These are phyloP conservation scores for Hansenula sp. DNA, from an alignment of 1,139 yeast species.

Conservation along the genomic window DNA sequence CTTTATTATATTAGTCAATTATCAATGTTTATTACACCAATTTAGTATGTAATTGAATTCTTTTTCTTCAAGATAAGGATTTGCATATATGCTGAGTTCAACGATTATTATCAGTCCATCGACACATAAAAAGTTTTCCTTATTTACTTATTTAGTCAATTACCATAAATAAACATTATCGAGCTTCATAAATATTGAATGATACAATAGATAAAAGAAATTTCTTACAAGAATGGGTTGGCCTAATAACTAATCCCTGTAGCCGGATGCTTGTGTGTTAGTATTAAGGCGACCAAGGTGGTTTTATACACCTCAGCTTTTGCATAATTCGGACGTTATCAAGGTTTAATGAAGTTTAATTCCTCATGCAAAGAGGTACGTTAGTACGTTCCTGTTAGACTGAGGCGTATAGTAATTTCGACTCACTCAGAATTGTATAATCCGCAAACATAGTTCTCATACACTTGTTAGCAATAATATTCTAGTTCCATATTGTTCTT, in stretches of 20 bases:
- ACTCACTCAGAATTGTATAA: too few relatives aligned
- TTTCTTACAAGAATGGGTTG: not conserved
- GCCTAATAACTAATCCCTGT: not conserved
- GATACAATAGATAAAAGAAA: not conserved
- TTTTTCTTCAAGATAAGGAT: too few relatives aligned
- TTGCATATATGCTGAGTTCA: too few relatives aligned
- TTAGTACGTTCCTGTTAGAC: too few relatives aligned
- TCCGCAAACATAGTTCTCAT: too few relatives aligned
- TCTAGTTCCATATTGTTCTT: too few relatives aligned
- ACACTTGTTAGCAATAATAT: too few relatives aligned
- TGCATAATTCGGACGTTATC: not conserved
- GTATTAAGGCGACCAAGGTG: not conserved
- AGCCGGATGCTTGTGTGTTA: not conserved
- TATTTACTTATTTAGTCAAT: not conserved
- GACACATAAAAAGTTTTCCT: not conserved
- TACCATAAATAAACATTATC: not conserved
- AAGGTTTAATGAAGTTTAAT: not conserved
- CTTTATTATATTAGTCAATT: too few relatives aligned
- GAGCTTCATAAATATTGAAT: not conserved
- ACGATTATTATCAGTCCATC: not conserved
- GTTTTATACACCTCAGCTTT: not conserved
- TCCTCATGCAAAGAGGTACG: too few relatives aligned
- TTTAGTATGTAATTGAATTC: too few relatives aligned
- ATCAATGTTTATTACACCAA: too few relatives aligned
- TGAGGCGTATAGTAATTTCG: too few relatives aligned